A percentile compares a stretch with the other conserved stretches of the same genome.
Evolutionary conservation across 352 stramenopile species (phyloP).

Genomic region (Phytopythium montanum): DNA sequence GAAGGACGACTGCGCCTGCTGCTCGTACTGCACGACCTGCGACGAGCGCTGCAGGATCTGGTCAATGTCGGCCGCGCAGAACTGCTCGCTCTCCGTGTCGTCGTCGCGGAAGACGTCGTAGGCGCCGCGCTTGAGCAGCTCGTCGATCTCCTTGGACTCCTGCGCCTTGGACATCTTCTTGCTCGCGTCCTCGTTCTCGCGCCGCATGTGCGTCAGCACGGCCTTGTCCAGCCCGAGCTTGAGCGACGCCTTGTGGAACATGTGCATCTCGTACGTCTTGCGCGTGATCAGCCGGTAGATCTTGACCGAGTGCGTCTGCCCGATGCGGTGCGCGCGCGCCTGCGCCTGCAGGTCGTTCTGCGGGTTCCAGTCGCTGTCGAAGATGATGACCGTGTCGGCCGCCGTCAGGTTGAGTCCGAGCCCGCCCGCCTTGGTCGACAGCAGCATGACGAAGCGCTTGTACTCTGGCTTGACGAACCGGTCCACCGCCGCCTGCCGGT

Average conservation of each 20-base stretch:
- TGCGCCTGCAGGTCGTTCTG: slow-evolving; percentile 96
- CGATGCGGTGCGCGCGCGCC: slow-evolving; percentile 89
- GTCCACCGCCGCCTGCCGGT: slow-evolving; percentile 83
- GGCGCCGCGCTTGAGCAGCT: slow-evolving; percentile 88
- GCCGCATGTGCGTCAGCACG: slow-evolving; percentile 89
- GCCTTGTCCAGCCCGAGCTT: slow-evolving; percentile 93
- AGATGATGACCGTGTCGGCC: slow-evolving; percentile 97
- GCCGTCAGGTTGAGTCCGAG: slow-evolving; percentile 91
- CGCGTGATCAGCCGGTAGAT: slow-evolving; percentile 88
- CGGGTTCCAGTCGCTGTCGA: slow-evolving; percentile 98
- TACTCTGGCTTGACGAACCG: slow-evolving; percentile 90
- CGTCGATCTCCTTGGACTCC: slow-evolving; percentile 90
- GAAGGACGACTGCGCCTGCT: slow-evolving; percentile 85
- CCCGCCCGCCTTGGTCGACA: slow-evolving; percentile 97
- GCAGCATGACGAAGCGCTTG: slow-evolving; percentile 96
- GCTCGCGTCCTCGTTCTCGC: slow-evolving; percentile 79
- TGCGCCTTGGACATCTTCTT: slow-evolving; percentile 76
- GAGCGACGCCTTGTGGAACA: slow-evolving; percentile 91
- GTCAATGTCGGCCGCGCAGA: slow-evolving; percentile 97
- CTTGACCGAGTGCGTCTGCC: slow-evolving; percentile 88
- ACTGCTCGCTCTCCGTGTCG: slow-evolving; percentile 91
- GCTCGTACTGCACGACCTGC: slow-evolving; percentile 82
- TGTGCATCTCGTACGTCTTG: slow-evolving; percentile 95
- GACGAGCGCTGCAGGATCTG: slow-evolving; percentile 93
- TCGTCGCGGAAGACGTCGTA: slow-evolving; percentile 93